Percentiles rank a stretch among this genome's conserved stretches.
phyloP scores from a whole-genome alignment of 2,329 filamentous ascomycete species.

The Alternaria sp. region DNA sequence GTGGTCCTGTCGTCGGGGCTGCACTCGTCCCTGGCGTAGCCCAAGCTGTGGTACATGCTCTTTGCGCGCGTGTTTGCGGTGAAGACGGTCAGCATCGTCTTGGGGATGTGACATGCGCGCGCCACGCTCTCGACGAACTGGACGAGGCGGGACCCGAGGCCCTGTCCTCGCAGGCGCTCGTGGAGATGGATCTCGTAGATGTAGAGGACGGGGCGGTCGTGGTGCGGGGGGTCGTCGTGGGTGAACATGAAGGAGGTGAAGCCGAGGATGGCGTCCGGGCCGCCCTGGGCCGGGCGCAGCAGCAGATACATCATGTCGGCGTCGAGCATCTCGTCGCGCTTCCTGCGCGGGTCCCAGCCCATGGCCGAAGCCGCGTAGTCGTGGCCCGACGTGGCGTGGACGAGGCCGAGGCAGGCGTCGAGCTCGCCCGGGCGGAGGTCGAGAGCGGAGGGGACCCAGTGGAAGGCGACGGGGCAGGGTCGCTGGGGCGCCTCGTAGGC shows the following conservation, averaged over 20 bases:
- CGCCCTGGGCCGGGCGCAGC: constrained; percentile 31
- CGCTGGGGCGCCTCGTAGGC: neutral
- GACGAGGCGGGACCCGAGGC: constrained; percentile 68
- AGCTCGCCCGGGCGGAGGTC: constrained; percentile 51
- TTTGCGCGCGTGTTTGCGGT: constrained; percentile 64
- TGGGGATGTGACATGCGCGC: constrained; percentile 61
- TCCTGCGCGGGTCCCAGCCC: constrained; percentile 69
- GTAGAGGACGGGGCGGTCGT: constrained; percentile 68
- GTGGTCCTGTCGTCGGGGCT: constrained; percentile 56
- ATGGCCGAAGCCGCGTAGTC: constrained; percentile 68
- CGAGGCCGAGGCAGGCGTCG: constrained; percentile 59
- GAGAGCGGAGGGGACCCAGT: constrained; percentile 30
- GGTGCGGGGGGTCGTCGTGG: constrained; percentile 60
- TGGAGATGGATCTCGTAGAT: constrained; percentile 79
- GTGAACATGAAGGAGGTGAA: constrained; percentile 72
- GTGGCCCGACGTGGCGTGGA: constrained; percentile 67
- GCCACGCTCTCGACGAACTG: constrained; percentile 61
- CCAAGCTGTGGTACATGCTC: constrained; percentile 67
- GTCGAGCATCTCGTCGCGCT: constrained; percentile 72
- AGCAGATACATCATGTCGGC: constrained; percentile 72
- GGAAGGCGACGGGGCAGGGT: constrained; percentile 13
- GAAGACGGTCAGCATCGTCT: constrained; percentile 79
- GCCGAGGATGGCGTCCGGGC: constrained; percentile 26
- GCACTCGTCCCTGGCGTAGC: constrained; percentile 60
- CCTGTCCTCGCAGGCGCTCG: constrained; percentile 63